phyloP scores from a whole-genome alignment of 768 basidiomycete genomes.

The Tricholoma sp. region DNA sequence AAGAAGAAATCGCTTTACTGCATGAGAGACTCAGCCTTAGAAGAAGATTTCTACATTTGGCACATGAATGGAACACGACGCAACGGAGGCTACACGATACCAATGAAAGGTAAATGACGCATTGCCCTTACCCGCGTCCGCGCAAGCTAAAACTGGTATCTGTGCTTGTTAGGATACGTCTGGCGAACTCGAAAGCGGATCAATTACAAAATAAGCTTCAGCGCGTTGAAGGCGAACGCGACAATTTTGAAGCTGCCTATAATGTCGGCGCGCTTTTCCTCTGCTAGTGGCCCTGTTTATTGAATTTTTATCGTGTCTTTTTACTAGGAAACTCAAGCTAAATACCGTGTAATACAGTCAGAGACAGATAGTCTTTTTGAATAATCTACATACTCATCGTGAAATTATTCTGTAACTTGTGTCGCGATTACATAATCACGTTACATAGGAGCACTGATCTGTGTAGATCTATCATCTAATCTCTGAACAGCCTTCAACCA shows the following conservation, averaged over 20 bases:
- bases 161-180: background rate
- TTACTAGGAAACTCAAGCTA: constrained; percentile 12
- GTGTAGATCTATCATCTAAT: constrained; percentile 32
- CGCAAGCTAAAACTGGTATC: background rate
- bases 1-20: constrained; percentile 11
- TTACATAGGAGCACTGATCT: constrained; percentile 9
- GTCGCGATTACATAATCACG: constrained; percentile 12
- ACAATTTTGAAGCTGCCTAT: constrained; percentile 12
- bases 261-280: constrained; percentile 10
- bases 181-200: constrained; percentile 14
- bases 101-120: constrained; percentile 8
- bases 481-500: constrained; percentile 24
- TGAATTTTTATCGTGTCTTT: constrained; percentile 10
- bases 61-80: constrained; percentile 7
- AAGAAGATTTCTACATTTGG: constrained; percentile 7
- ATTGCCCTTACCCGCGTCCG: background rate
- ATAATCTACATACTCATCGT: background rate
- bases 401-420: background rate
- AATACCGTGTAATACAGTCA: constrained; percentile 16
- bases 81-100: constrained; percentile 2
- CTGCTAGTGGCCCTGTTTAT: background rate
- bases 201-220: constrained; percentile 10
- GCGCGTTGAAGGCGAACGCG: constrained; percentile 7
- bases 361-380: constrained; percentile 16
- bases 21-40: constrained; percentile 11